phyloP scores from a whole-genome alignment of 768 basidiomycete genomes.

The Pleurotus ostreatus region DNA sequence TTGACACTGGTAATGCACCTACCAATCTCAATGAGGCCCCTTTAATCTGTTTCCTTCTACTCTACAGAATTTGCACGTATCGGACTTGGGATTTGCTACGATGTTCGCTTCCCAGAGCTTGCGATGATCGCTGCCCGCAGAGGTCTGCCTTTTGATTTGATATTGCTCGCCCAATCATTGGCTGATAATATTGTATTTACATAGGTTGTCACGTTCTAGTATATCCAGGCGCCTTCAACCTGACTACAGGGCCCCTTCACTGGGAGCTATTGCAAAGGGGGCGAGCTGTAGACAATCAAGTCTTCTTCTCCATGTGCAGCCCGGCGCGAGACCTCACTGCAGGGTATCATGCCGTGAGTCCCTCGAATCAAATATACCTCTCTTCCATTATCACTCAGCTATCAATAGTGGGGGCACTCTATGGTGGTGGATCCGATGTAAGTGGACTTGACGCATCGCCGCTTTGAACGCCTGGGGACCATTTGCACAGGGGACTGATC shows the following conservation, averaged over 20 bases:
- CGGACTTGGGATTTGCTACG: slow-evolving; percentile 95
- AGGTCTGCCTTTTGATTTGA: slow-evolving; percentile 40
- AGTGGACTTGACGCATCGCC: slow-evolving; percentile 21
- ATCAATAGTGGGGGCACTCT: slow-evolving; percentile 80
- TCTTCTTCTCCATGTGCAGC: slow-evolving; percentile 95
- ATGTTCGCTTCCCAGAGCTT: slow-evolving; percentile 91
- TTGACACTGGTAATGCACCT: slow-evolving; percentile 71
- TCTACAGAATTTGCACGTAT: slow-evolving; percentile 89
- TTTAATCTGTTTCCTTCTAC: neutral
- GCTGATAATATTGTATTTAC: neutral
- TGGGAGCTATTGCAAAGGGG: slow-evolving; percentile 91
- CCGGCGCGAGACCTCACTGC: slow-evolving; percentile 83
- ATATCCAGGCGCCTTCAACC: slow-evolving; percentile 94
- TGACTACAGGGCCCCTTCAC: slow-evolving; percentile 92
- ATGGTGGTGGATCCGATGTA: slow-evolving; percentile 90
- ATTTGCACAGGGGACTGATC: slow-evolving; percentile 59
- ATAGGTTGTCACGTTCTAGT: slow-evolving; percentile 83
- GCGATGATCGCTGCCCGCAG: slow-evolving; percentile 86
- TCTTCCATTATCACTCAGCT: neutral
- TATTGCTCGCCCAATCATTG: neutral
- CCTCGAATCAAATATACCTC: neutral
- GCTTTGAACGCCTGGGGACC: too few species aligned
- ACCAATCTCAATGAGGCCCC: neutral
- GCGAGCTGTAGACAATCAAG: slow-evolving; percentile 92
- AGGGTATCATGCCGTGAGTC: slow-evolving; percentile 81